A percentile compares a stretch with the other conserved stretches of the same genome.
Conservation (phyloP, 345 rosid genomes). For the Salix caprea region DNA sequence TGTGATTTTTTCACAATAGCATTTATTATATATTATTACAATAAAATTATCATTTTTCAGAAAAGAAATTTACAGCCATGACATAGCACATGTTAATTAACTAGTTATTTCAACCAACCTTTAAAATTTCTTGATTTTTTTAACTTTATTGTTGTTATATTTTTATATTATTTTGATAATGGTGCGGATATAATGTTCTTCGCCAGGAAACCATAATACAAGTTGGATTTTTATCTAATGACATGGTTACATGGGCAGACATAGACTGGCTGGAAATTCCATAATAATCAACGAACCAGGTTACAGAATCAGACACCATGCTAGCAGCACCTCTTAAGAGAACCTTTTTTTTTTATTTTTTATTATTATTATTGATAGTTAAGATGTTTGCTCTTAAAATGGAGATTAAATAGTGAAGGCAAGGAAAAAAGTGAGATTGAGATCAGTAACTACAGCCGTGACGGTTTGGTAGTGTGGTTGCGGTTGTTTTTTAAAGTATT, state of each 20-base stretch:
- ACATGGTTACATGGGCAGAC: neutral
- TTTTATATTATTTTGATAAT: neutral
- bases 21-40: no score
- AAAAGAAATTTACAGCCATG: no score
- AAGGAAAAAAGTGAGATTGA: neutral
- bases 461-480: no score
- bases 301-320: slow-evolving; percentile 12
- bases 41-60: no score
- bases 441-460: neutral
- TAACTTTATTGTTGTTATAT: no score
- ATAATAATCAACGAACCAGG: slow-evolving; percentile 4
- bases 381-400: neutral
- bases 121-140: no score
- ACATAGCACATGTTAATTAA: no score
- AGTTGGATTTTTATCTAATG: neutral
- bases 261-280: slow-evolving; percentile 11
- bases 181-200: slow-evolving; percentile 2
- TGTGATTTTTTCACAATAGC: no score
- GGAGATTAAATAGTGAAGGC: neutral
- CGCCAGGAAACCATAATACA: slow-evolving; percentile 13
- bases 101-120: no score
- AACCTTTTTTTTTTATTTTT: no score
- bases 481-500: no score
- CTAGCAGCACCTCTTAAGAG: neutral
- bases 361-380: no score